A percentile compares a stretch with the other conserved stretches of the same genome.
These are phyloP conservation scores for Sistotremastrum suecicum DNA, from an alignment of 768 basidiomycete genomes.

Conservation along the genomic window DNA sequence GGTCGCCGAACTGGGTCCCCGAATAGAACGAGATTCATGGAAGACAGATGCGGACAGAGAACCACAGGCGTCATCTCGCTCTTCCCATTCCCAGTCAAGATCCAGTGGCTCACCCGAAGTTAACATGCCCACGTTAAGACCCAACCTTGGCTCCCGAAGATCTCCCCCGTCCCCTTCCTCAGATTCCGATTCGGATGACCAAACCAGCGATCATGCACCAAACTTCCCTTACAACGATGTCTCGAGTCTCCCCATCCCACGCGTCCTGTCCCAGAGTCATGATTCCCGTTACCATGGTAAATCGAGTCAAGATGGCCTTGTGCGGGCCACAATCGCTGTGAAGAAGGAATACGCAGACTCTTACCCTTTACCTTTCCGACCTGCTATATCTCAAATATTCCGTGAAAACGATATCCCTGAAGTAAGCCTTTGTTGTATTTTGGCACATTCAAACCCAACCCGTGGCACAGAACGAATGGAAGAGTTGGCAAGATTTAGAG, in stretches of 20 bases:
- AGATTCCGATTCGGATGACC: background rate
- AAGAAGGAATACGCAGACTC: conserved; percentile 11
- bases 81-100: background rate
- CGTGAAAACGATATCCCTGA: too few relatives aligned
- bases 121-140: conserved; percentile 3
- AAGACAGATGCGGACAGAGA: conserved; percentile 15
- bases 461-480: too few relatives aligned
- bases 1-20: conserved; percentile 46
- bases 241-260: too few relatives aligned
- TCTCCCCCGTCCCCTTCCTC: background rate
- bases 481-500: too few relatives aligned
- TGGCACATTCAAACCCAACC: too few relatives aligned
- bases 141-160: conserved; percentile 5
- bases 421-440: too few relatives aligned
- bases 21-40: conserved; percentile 53
- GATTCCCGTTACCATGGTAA: conserved; percentile 10
- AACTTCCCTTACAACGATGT: too few relatives aligned
- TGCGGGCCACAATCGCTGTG: conserved; percentile 12
- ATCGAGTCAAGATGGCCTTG: conserved; percentile 13
- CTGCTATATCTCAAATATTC: too few relatives aligned
- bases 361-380: background rate
- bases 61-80: background rate
- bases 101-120: background rate
- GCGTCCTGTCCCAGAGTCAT: too few relatives aligned
- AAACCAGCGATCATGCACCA: too few relatives aligned